phyloP scores from a whole-genome alignment of 1,284 basidiomycete species.

The Pyrrhoderma noxium region DNA sequence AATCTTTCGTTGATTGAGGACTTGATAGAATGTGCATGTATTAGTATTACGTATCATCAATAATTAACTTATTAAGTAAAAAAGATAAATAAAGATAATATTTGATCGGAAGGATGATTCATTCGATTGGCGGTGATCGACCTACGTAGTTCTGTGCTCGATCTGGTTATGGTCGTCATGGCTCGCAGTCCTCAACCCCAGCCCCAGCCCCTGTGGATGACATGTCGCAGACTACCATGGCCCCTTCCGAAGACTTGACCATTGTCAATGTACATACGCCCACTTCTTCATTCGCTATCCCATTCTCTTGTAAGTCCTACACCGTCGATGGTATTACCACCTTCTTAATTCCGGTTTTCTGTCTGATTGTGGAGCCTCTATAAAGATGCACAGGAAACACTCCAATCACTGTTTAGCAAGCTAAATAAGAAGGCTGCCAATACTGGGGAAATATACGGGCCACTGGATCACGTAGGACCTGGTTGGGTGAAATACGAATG shows the following conservation, averaged over 20 bases:
- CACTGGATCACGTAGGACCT: constrained; percentile 41
- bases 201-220: too few relatives aligned
- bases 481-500: constrained; percentile 80
- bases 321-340: constrained; percentile 1
- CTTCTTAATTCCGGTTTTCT: constrained; percentile 4
- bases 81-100: too few relatives aligned
- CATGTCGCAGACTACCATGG: neutral
- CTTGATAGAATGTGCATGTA: too few relatives aligned
- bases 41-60: too few relatives aligned
- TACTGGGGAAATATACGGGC: constrained; percentile 34
- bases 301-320: constrained; percentile 55
- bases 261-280: constrained; percentile 71
- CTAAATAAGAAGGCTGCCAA: constrained; percentile 55
- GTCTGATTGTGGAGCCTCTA: constrained; percentile 8
- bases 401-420: constrained; percentile 57
- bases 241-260: constrained; percentile 18
- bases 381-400: constrained; percentile 57
- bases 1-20: too few relatives aligned
- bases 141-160: too few relatives aligned
- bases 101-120: too few relatives aligned
- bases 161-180: too few relatives aligned
- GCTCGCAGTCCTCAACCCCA: too few relatives aligned
- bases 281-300: constrained; percentile 58
- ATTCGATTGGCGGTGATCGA: too few relatives aligned
- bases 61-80: too few relatives aligned